Evolutionary conservation across 139 green algal genomes (phyloP), one percentile per base, ranked within the genome.

Genomic region (Micractinium sp.): DNA sequence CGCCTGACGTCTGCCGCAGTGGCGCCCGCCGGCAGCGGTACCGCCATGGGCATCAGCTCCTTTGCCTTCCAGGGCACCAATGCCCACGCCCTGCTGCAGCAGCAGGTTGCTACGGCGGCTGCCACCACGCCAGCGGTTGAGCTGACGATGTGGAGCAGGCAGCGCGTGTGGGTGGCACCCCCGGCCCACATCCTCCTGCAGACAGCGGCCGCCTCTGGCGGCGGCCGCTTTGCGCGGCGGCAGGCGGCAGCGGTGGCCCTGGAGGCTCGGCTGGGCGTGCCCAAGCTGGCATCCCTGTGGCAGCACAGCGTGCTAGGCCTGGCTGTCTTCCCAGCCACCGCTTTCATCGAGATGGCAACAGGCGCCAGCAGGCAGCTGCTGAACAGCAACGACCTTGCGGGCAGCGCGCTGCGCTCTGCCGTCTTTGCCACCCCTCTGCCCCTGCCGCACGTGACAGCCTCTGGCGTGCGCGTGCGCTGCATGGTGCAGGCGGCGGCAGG

Each of bases 1-100:
- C 84, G 90, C 33, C 31, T 56, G 16, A 67, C 60, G 27, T 39
- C 63, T 22, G 73, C 71, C 27, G 81, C 78, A 35, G 33, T 56
- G 25, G 36, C 35, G 56, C 39, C 20, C 77, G 74, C 47, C 36
- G 27, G 35, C 56, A 25, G 36, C 41, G 23, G 75, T 73, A 14
- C 38, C n/a, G 39, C 78, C 0, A 36, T 31, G 5, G 95, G 95
- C 41, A 89, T 97, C 36, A 96, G 94, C 89, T 91, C 92, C 71
- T 98, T 98, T 92, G 96, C 96, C 31, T 98, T 97, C 90, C 95
- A 98, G 90, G 94, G 93, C 78, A 96, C 93, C 74, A 96, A 97
- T 75, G 92, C 93, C 1, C 93, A 95, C 39, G 92, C 90, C 15
- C 60, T 96, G 38, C 66, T 95, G 39, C 83, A 78, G 77, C 88